Evolutionary conservation across 2,329 filamentous ascomycete species (phyloP).

Genomic region (Chaetomium sp.): DNA sequence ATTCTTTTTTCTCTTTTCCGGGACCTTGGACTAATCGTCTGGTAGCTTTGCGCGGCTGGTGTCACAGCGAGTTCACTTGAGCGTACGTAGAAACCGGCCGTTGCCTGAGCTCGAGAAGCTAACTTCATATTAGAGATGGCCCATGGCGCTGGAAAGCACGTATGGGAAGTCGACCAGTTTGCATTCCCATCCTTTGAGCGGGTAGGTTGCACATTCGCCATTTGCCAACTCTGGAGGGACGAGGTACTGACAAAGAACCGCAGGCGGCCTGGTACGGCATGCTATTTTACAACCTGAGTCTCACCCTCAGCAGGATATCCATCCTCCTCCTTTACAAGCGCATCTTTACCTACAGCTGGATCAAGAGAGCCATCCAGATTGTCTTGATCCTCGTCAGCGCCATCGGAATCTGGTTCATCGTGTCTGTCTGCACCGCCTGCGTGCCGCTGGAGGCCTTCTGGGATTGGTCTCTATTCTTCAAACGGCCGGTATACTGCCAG

Average conservation of each 20-base stretch:
- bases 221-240: not conserved
- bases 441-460: constrained; percentile 40
- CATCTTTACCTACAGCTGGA: constrained; percentile 39
- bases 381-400: constrained; percentile 35
- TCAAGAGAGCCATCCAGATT: constrained; percentile 39
- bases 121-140: constrained; percentile 27
- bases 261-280: constrained; percentile 38
- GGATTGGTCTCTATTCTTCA: constrained; percentile 34
- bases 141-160: constrained; percentile 34
- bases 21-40: not conserved
- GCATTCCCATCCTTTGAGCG: constrained; percentile 26
- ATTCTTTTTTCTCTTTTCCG: not conserved
- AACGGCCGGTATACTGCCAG: constrained; percentile 32
- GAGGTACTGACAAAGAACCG: not conserved
- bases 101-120: not conserved
- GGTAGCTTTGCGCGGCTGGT: constrained; percentile 34
- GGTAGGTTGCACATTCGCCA: constrained; percentile 6
- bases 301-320: constrained; percentile 38
- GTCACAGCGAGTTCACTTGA: constrained; percentile 36
- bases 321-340: constrained; percentile 39
- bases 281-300: constrained; percentile 37
- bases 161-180: constrained; percentile 31
- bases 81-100: constrained; percentile 24
- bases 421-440: constrained; percentile 38
- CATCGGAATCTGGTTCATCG: constrained; percentile 36